Evolutionary conservation across 495 filamentous ascomycete species (phyloP).

Genomic region (Penicillium coffeae): DNA sequence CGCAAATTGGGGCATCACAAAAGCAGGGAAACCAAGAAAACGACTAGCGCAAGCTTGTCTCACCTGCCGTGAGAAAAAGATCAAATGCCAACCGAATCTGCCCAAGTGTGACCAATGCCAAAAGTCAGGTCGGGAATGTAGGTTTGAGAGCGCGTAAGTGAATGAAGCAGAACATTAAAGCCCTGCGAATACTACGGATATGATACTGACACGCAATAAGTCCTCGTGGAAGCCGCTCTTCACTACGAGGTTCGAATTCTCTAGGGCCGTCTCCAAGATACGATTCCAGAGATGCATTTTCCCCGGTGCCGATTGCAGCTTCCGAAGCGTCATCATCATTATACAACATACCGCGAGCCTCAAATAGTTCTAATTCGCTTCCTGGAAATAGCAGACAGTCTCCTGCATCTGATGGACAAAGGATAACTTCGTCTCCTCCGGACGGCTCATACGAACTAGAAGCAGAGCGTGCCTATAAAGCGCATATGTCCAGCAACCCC

Average conservation of each 20-base stretch:
- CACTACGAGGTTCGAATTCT: slow-evolving; percentile 24
- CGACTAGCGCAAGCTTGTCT: slow-evolving; percentile 83
- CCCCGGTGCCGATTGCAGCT: slow-evolving; percentile 13
- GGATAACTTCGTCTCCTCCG: slow-evolving; percentile 26
- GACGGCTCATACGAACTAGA: slow-evolving; percentile 29
- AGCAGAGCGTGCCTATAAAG: slow-evolving; percentile 22
- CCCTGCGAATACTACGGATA: background rate
- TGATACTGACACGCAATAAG: slow-evolving; percentile 20
- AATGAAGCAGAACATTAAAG: background rate
- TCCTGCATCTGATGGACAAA: slow-evolving; percentile 32
- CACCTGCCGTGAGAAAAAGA: slow-evolving; percentile 93
- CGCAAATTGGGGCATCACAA: slow-evolving; percentile 88
- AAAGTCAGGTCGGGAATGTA: slow-evolving; percentile 80
- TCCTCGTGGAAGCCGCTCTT: slow-evolving; percentile 37
- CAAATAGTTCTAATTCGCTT: slow-evolving; percentile 33
- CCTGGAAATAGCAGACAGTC: slow-evolving; percentile 35
- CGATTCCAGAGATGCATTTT: slow-evolving; percentile 21
- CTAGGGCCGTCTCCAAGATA: slow-evolving; percentile 16
- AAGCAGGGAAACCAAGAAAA: slow-evolving; percentile 88
- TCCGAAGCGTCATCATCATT: slow-evolving; percentile 32
- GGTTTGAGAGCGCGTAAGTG: slow-evolving; percentile 84
- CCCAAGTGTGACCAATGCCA: slow-evolving; percentile 86
- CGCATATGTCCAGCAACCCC: slow-evolving; percentile 14
- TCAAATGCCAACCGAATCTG: slow-evolving; percentile 87
- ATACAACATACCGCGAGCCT: slow-evolving; percentile 33